Percentiles rank a stretch among this genome's conserved stretches.
Evolutionary conservation across 129 eudicot genomes (phyloP).

Genomic region (Flaveria bidentis): DNA sequence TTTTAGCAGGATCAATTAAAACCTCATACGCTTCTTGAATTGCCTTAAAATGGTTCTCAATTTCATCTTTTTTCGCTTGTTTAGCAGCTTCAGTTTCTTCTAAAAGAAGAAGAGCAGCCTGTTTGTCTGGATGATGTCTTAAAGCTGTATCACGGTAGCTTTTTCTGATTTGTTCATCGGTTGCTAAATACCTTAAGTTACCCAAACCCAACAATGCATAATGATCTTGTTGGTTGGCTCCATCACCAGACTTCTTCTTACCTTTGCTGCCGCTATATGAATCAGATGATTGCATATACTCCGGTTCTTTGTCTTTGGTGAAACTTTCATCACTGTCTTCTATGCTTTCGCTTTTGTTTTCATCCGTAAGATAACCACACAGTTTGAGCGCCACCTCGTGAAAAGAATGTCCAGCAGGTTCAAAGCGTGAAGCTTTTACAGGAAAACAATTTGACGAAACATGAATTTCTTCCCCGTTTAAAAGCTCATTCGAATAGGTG

Average conservation of each 20-base stretch:
- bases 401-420: slow-evolving; percentile 96
- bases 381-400: slow-evolving; percentile 77
- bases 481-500: slow-evolving; percentile 63
- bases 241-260: slow-evolving; percentile 78
- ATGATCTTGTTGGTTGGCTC: slow-evolving; percentile 72
- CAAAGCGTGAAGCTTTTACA: slow-evolving; percentile 55
- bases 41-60: slow-evolving; percentile 81
- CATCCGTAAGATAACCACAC: slow-evolving; percentile 54
- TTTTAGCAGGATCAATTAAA: slow-evolving; percentile 72
- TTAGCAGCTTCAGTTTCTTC: slow-evolving; percentile 83
- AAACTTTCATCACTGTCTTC: slow-evolving; percentile 31
- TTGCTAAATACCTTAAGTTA: slow-evolving; percentile 83
- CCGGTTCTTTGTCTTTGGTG: slow-evolving; percentile 54
- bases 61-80: slow-evolving; percentile 83
- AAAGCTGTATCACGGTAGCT: slow-evolving; percentile 88
- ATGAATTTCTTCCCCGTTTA: slow-evolving; percentile 62
- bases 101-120: slow-evolving; percentile 70
- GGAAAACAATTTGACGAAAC: slow-evolving; percentile 79
- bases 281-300: slow-evolving; percentile 57
- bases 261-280: slow-evolving; percentile 81
- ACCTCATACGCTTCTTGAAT: slow-evolving; percentile 93
- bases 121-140: slow-evolving; percentile 93
- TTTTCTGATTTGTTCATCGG: slow-evolving; percentile 82
- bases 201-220: slow-evolving; percentile 90
- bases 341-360: slow-evolving; percentile 29